phyloP scores from a whole-genome alignment of 345 rosid species.

The Kandelia obovata region DNA sequence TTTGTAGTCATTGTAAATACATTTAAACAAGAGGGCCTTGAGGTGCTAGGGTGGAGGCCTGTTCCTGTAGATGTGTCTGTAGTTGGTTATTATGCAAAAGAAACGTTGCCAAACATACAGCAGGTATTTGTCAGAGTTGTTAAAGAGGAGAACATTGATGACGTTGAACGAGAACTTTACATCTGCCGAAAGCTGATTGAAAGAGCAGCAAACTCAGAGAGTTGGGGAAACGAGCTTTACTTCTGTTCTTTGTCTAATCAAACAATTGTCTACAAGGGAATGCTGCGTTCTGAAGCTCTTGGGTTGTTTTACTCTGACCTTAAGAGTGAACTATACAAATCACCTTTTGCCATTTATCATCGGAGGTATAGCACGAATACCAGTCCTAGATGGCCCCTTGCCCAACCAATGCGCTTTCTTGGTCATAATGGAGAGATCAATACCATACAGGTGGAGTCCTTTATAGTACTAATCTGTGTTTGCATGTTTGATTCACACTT shows the following conservation, averaged over 20 bases:
- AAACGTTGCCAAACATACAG: slow-evolving; percentile 90
- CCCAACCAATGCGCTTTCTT: slow-evolving; percentile 99
- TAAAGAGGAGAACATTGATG: slow-evolving; percentile 80
- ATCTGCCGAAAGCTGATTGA: slow-evolving; percentile 90
- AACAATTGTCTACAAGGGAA: slow-evolving; percentile 95
- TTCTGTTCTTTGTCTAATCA: slow-evolving; percentile 94
- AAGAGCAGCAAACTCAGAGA: slow-evolving; percentile 47
- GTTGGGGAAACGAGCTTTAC: slow-evolving; percentile 88
- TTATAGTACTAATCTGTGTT: neutral
- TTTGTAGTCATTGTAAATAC: slow-evolving; percentile 64
- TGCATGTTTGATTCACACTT: slow-evolving; percentile 2
- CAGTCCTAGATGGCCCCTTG: slow-evolving; percentile 99
- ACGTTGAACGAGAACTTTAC: slow-evolving; percentile 90
- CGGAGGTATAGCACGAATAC: slow-evolving; percentile 96
- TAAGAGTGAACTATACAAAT: slow-evolving; percentile 62
- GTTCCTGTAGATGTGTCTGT: slow-evolving; percentile 83
- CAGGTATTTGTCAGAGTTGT: slow-evolving; percentile 89
- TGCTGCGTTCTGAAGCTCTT: slow-evolving; percentile 97
- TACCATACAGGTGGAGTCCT: slow-evolving; percentile 71
- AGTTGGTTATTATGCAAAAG: slow-evolving; percentile 91
- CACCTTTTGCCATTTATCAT: slow-evolving; percentile 96
- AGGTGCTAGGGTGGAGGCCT: slow-evolving; percentile 94
- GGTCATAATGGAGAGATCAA: slow-evolving; percentile 99
- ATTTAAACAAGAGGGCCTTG: slow-evolving; percentile 91
- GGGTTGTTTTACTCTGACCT: slow-evolving; percentile 83